These are phyloP conservation scores for Gentiana macrophylla DNA, from an alignment of 257 asterid species.

Conservation along the genomic window DNA sequence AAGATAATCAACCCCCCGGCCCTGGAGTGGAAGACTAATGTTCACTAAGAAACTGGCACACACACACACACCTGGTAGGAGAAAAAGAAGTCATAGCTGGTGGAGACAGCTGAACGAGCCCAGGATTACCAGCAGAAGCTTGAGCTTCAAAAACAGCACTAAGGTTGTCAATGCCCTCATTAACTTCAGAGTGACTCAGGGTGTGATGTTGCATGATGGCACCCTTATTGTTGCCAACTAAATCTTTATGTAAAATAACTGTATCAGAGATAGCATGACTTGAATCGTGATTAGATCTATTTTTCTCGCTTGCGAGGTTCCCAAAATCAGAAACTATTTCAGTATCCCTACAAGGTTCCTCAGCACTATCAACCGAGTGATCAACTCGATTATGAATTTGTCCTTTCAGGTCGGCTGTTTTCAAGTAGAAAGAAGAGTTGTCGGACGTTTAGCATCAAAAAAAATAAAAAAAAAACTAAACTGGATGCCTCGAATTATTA, in stretches of 20 bases:
- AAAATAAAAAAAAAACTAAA: constrained; percentile 5
- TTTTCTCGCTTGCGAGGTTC: constrained; percentile 33
- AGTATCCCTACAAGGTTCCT: constrained; percentile 26
- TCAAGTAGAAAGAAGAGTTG: constrained; percentile 22
- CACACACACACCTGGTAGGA: constrained; percentile 47
- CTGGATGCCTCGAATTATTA: neutral
- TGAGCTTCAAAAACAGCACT: constrained; percentile 42
- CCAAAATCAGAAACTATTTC: constrained; percentile 29
- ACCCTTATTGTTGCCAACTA: constrained; percentile 28
- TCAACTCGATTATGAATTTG: constrained; percentile 32
- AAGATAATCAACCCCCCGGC: too few species aligned
- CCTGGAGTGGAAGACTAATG: neutral
- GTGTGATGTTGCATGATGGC: constrained; percentile 18
- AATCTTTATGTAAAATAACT: constrained; percentile 22
- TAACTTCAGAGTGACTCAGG: constrained; percentile 25
- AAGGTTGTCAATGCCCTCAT: constrained; percentile 37
- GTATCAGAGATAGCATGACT: constrained; percentile 26
- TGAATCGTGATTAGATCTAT: constrained; percentile 33
- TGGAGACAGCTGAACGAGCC: constrained; percentile 38
- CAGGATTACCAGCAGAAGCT: constrained; percentile 34
- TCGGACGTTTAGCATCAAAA: constrained; percentile 8
- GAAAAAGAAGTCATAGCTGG: constrained; percentile 41
- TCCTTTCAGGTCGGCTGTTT: constrained; percentile 41
- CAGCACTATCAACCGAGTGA: constrained; percentile 38
- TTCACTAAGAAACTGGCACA: neutral